Evolutionary conservation across 495 filamentous ascomycete species (phyloP).

Genomic region (Penicillium mononematosum): DNA sequence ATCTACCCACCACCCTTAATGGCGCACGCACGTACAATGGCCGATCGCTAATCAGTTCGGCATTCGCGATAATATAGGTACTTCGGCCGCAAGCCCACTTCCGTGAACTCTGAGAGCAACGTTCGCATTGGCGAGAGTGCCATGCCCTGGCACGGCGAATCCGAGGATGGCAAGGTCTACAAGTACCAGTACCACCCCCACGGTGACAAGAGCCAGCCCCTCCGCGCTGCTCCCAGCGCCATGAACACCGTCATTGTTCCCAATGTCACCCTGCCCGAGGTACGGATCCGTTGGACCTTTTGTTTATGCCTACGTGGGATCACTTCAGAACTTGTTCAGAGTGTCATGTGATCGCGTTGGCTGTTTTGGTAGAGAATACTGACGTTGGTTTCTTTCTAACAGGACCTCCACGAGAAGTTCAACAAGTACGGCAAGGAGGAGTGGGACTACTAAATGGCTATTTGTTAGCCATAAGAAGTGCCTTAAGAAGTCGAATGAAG

Average conservation of each 20-base stretch:
- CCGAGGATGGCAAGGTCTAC: conserved; percentile 53
- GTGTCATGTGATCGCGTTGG: conserved; percentile 12
- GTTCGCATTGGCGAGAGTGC: conserved; percentile 69
- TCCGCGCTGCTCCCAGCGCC: conserved; percentile 89
- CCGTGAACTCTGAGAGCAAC: conserved; percentile 72
- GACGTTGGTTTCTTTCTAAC: conserved; percentile 9
- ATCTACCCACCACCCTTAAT: background rate
- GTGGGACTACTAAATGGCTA: conserved; percentile 44
- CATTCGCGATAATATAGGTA: conserved; percentile 32
- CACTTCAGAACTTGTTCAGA: background rate
- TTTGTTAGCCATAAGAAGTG: conserved; percentile 14
- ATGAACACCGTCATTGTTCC: conserved; percentile 92
- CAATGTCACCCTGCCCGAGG: conserved; percentile 88
- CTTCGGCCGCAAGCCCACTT: conserved; percentile 81
- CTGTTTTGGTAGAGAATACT: conserved; percentile 12
- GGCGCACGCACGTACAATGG: background rate
- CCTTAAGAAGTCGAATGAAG: conserved; percentile 20
- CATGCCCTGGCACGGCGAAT: conserved; percentile 85
- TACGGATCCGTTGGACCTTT: conserved; percentile 37
- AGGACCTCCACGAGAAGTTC: conserved; percentile 90
- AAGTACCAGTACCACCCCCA: conserved; percentile 95
- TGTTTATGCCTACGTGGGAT: background rate
- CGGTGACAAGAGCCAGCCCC: conserved; percentile 70
- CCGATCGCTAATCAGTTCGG: conserved; percentile 16
- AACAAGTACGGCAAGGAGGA: conserved; percentile 99